Conservation (phyloP, 768 basidiomycete species). For the Tricholoma saponaceum region DNA sequence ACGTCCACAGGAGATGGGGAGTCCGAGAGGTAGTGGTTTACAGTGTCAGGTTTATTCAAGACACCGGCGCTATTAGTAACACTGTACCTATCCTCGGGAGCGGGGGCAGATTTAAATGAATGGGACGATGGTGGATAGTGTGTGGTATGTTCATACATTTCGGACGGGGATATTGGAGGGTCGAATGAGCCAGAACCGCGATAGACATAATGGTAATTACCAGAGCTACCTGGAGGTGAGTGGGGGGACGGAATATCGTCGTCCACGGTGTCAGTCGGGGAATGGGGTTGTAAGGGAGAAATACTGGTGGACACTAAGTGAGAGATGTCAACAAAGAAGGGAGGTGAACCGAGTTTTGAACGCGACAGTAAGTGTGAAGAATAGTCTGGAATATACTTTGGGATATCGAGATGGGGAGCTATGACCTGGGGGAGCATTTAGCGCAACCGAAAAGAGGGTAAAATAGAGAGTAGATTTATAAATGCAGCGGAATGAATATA, state of each 20-base stretch:
- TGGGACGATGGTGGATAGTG: constrained; percentile 16
- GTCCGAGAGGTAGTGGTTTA: constrained; percentile 28
- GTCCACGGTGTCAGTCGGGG: constrained; percentile 33
- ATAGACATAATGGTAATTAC: constrained; percentile 28
- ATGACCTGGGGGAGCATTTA: constrained; percentile 21
- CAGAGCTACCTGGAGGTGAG: constrained; percentile 26
- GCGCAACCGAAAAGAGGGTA: constrained; percentile 1
- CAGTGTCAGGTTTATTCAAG: constrained; percentile 23
- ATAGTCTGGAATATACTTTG: constrained; percentile 16
- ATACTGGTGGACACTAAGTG: constrained; percentile 18
- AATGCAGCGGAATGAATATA: constrained; percentile 9
- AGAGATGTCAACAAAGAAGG: constrained; percentile 22
- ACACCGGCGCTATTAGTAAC: constrained; percentile 23
- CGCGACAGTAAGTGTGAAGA: constrained; percentile 12
- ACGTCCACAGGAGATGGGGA: constrained; percentile 43
- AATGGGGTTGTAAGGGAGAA: constrained; percentile 22
- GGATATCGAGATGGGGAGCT: constrained; percentile 18
- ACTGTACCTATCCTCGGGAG: constrained; percentile 14
- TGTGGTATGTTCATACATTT: constrained; percentile 26
- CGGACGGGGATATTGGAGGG: constrained; percentile 25
- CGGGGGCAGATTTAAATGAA: constrained; percentile 15
- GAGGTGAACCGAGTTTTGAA: constrained; percentile 19
- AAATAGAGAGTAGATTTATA: constrained; percentile 13
- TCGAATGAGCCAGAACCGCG: constrained; percentile 25
- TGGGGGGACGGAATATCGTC: constrained; percentile 28